Evolutionary conservation across 1,284 basidiomycete species (phyloP).

Genomic region (Sporisorium iseilematis-ciliati): DNA sequence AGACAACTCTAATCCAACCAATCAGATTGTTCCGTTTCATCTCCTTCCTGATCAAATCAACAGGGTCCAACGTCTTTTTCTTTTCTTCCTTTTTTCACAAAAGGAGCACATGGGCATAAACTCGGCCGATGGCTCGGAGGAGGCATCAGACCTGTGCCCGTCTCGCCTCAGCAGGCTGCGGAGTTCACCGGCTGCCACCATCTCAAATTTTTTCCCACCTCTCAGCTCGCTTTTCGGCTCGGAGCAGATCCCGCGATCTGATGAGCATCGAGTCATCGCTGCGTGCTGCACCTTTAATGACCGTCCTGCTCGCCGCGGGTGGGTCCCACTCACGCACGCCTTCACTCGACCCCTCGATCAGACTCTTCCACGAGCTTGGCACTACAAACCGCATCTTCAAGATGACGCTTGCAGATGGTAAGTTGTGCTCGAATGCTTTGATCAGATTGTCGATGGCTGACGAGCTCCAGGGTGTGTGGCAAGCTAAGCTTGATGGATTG

Average conservation of each 20-base stretch:
- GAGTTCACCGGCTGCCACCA: slow-evolving; percentile 25
- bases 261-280: slow-evolving; percentile 5
- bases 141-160: not conserved
- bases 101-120: slow-evolving; percentile 16
- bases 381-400: too few species aligned
- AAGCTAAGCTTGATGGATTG: not conserved
- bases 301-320: slow-evolving; percentile 15
- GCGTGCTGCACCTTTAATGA: not conserved
- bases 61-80: slow-evolving; percentile 33
- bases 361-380: too few species aligned
- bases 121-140: slow-evolving; percentile 10
- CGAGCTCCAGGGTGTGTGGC: too few species aligned
- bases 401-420: not conserved
- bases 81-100: slow-evolving; percentile 3
- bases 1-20: slow-evolving; percentile 47
- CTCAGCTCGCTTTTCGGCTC: slow-evolving; percentile 3
- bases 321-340: not conserved
- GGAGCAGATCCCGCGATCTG: slow-evolving; percentile 12
- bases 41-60: slow-evolving; percentile 12
- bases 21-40: slow-evolving; percentile 37
- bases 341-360: not conserved
- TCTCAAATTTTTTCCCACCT: slow-evolving; percentile 4
- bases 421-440: not conserved
- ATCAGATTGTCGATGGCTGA: too few species aligned
- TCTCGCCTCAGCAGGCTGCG: slow-evolving; percentile 15